These are phyloP conservation scores for Colletotrichum costaricense DNA, from an alignment of 2,329 filamentous ascomycete species.

Conservation along the genomic window DNA sequence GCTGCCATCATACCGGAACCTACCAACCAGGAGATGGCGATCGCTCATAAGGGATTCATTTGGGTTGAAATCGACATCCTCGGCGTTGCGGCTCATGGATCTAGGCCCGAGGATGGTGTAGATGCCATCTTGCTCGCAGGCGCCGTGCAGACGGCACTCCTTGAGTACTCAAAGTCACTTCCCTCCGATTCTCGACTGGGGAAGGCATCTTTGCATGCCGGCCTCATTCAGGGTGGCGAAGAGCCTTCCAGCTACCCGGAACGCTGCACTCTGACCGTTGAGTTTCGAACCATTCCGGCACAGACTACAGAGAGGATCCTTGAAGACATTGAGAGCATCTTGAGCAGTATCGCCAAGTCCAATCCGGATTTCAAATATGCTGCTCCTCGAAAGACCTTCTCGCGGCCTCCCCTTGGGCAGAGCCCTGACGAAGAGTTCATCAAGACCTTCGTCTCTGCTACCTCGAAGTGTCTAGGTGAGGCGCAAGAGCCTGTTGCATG, in stretches of 20 bases:
- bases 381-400: constrained; percentile 50
- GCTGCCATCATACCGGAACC: constrained; percentile 62
- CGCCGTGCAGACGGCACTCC: constrained; percentile 57
- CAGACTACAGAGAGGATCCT: constrained; percentile 53
- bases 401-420: constrained; percentile 53
- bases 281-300: constrained; percentile 59
- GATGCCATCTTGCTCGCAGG: constrained; percentile 63
- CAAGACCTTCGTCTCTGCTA: constrained; percentile 12
- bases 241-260: constrained; percentile 63
- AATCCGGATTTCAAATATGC: constrained; percentile 53
- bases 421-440: constrained; percentile 42
- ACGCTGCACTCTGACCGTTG: constrained; percentile 58
- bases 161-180: constrained; percentile 52
- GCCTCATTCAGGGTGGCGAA: constrained; percentile 60
- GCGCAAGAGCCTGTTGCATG: constrained; percentile 43
- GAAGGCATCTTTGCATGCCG: constrained; percentile 57
- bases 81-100: constrained; percentile 56
- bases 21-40: constrained; percentile 53
- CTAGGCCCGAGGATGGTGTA: constrained; percentile 54
- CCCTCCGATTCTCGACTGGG: constrained; percentile 48
- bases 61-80: constrained; percentile 56
- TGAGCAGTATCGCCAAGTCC: constrained; percentile 45
- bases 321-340: constrained; percentile 49
- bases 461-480: constrained; percentile 41
- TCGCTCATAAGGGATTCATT: constrained; percentile 63